These are phyloP conservation scores for Acidiella bohemica DNA, from an alignment of 495 filamentous ascomycete species.

Conservation along the genomic window DNA sequence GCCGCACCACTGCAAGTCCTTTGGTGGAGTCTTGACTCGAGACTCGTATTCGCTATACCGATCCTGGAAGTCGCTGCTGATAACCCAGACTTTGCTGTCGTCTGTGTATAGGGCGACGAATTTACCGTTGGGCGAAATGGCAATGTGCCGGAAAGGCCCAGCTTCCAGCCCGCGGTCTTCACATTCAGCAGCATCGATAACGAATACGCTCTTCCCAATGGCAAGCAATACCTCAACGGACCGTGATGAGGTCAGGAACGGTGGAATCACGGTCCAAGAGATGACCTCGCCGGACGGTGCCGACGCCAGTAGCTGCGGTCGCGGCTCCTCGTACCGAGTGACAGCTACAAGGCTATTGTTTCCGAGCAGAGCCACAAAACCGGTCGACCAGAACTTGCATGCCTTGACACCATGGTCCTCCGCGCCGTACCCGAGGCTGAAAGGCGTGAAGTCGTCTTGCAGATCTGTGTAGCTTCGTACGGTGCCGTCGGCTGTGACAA, in stretches of 20 bases:
- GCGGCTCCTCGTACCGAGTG: slow-evolving; percentile 77
- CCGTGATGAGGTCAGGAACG: slow-evolving; percentile 78
- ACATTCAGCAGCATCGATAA: slow-evolving; percentile 74
- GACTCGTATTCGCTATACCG: slow-evolving; percentile 87
- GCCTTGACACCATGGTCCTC: slow-evolving; percentile 76
- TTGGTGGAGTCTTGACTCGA: slow-evolving; percentile 67
- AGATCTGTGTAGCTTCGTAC: slow-evolving; percentile 86
- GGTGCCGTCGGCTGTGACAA: slow-evolving; percentile 77
- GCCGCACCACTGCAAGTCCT: slow-evolving; percentile 88
- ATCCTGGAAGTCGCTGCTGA: slow-evolving; percentile 85
- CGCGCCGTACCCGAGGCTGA: slow-evolving; percentile 76
- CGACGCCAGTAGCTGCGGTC: slow-evolving; percentile 66
- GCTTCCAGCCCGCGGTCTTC: slow-evolving; percentile 83
- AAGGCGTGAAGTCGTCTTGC: slow-evolving; percentile 87
- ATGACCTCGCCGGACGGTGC: slow-evolving; percentile 68
- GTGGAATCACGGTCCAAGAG: slow-evolving; percentile 82
- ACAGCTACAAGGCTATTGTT: slow-evolving; percentile 84
- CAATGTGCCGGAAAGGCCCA: slow-evolving; percentile 81
- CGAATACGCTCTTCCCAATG: slow-evolving; percentile 69
- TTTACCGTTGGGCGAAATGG: slow-evolving; percentile 78
- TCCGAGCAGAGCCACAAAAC: slow-evolving; percentile 81
- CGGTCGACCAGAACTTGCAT: slow-evolving; percentile 81
- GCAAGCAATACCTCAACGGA: slow-evolving; percentile 89
- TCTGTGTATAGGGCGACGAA: slow-evolving; percentile 77
- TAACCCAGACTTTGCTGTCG: slow-evolving; percentile 80